These are phyloP conservation scores for Sporopachydermia cereana DNA, from an alignment of 1,139 yeast genomes.

Conservation along the genomic window DNA sequence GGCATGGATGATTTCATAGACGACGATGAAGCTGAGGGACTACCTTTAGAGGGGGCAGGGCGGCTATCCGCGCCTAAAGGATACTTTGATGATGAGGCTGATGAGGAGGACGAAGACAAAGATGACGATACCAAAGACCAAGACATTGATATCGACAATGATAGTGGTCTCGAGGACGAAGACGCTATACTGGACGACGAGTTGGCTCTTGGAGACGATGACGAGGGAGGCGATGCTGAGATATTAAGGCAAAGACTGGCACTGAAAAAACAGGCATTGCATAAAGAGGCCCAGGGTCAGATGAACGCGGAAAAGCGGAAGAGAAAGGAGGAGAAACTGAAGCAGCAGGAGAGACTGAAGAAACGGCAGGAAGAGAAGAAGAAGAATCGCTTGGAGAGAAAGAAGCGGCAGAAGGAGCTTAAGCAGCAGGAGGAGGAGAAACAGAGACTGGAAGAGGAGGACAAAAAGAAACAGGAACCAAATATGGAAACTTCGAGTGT, in stretches of 20 bases:
- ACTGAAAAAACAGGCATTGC: no score
- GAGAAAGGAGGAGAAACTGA: background rate
- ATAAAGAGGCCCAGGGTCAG: no score
- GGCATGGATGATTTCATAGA: conserved; percentile 17
- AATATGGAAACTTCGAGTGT: background rate
- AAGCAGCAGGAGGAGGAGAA: background rate
- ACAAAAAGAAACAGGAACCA: background rate
- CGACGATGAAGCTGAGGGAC: no score
- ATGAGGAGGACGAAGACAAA: conserved; percentile 13
- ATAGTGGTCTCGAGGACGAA: no score
- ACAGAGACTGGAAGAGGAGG: background rate
- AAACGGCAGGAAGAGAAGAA: background rate
- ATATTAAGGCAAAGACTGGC: no score
- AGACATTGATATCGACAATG: no score
- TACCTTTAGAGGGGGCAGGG: no score
- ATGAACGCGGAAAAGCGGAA: conserved; percentile 17
- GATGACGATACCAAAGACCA: conserved; percentile 13
- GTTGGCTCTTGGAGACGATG: conserved; percentile 9
- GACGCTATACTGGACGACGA: no score
- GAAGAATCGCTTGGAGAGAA: background rate
- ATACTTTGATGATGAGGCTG: conserved; percentile 18
- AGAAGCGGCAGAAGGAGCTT: background rate
- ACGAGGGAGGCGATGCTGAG: conserved; percentile 22
- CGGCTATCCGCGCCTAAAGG: no score
- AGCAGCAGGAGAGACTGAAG: background rate